These are phyloP conservation scores for Russula sp. DNA, from an alignment of 768 basidiomycete genomes.

Conservation along the genomic window DNA sequence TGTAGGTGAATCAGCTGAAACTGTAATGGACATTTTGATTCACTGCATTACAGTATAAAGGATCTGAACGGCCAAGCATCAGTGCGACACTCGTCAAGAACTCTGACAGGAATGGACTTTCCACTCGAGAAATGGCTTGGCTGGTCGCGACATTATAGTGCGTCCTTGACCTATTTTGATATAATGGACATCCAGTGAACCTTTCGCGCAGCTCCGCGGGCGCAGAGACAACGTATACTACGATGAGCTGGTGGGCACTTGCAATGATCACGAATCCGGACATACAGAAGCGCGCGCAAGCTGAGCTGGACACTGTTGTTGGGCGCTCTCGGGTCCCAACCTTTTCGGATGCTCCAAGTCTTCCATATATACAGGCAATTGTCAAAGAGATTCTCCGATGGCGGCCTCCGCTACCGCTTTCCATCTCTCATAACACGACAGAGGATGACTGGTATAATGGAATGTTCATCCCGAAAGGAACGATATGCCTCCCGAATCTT, in stretches of 20 bases:
- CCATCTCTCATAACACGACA: constrained; percentile 1
- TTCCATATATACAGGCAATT: constrained; percentile 23
- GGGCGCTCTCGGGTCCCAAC: constrained; percentile 20
- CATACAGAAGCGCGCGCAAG: constrained; percentile 20
- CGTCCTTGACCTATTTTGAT: neutral
- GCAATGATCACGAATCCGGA: constrained; percentile 24
- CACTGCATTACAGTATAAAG: neutral
- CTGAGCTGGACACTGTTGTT: constrained; percentile 21
- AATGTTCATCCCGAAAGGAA: constrained; percentile 33
- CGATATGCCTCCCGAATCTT: constrained; percentile 30
- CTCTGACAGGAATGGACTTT: neutral
- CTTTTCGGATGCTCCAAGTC: constrained; percentile 12
- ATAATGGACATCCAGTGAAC: neutral
- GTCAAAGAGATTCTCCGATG: constrained; percentile 20
- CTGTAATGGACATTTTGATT: neutral
- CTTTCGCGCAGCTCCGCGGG: constrained; percentile 3
- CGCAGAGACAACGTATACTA: neutral
- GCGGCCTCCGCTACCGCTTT: neutral
- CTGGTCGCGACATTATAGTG: constrained; percentile 17
- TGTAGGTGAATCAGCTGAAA: neutral
- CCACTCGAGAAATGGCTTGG: constrained; percentile 19
- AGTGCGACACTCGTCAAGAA: constrained; percentile 12
- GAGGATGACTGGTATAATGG: constrained; percentile 30
- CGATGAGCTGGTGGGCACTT: constrained; percentile 14
- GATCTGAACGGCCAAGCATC: constrained; percentile 3